Evolutionary conservation across 306 rosid genomes (phyloP), one percentile per base, ranked within the genome.

Genomic region (Glycine soja): DNA sequence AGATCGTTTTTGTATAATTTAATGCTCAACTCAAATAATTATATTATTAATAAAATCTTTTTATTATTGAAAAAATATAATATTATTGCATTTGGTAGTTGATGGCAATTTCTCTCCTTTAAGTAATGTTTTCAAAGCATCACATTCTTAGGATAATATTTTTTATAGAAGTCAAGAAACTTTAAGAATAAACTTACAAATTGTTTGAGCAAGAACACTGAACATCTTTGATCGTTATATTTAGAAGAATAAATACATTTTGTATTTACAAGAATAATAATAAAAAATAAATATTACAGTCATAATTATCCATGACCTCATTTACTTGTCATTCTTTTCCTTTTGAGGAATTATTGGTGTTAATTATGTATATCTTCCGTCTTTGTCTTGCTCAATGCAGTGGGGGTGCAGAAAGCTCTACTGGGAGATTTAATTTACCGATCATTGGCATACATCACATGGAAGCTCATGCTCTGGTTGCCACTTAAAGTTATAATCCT

Each of bases 381-480:
- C 40, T 80, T 46, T 74, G 73, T 66, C 67, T 57, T n/a, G n/a
- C n/a, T n/a, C n/a, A n/a, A n/a, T n/a, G n/a, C n/a, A n/a, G n/a
- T n/a, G n/a, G n/a, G n/a, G n/a, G n/a, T n/a, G 85, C 94, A 72
- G 66, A 95, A 95, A 85, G 98, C 98, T 10, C 88, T 83, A 91
- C 97, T 10, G 88, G 97, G 52, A 67, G 77, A 56, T 89, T 81
- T 83, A 83, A 72, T 76, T 86, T 95, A 65, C 99, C 99, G 24
- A 89, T 95, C 47, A 57, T 93, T 83, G 98, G 98, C 79, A 85
- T 95, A 63, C 98, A 95, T 93, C 99, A 95, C 86, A 95, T 93
- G 98, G 99, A 95, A 77, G 99, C 98, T 82, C 97, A 93, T 91
- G 97, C 98, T 85, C 88, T 95, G n/a, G 97, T 95, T 47, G 97